phyloP scores from a whole-genome alignment of 768 basidiomycete genomes.

The Mycena rebaudengoi region DNA sequence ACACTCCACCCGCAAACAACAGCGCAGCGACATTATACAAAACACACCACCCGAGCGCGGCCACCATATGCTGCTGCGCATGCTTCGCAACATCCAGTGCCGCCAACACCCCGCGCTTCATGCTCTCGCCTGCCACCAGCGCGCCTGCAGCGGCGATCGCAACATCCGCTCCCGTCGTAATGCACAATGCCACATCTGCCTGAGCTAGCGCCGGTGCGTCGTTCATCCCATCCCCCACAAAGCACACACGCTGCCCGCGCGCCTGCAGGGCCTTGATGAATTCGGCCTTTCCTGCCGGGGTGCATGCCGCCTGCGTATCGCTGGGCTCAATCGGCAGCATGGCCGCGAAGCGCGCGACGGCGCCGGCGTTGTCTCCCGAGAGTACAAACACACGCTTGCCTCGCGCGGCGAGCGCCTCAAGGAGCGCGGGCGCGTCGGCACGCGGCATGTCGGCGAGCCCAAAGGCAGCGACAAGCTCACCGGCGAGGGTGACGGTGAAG shows the following conservation, averaged over 20 bases:
- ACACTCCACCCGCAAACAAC: constrained; percentile 59
- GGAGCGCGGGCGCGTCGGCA: constrained; percentile 46
- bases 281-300: constrained; percentile 56
- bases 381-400: constrained; percentile 55
- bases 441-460: constrained; percentile 56
- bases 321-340: constrained; percentile 47
- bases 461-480: constrained; percentile 41
- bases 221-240: constrained; percentile 63
- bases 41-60: constrained; percentile 47
- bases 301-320: constrained; percentile 49
- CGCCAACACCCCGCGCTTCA: constrained; percentile 45
- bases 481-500: constrained; percentile 47
- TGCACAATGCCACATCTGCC: constrained; percentile 57
- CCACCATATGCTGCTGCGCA: constrained; percentile 43
- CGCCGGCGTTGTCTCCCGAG: constrained; percentile 56
- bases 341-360: constrained; percentile 51
- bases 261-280: constrained; percentile 38
- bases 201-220: constrained; percentile 59
- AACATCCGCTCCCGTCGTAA: constrained; percentile 42
- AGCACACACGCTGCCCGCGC: constrained; percentile 42
- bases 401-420: constrained; percentile 42
- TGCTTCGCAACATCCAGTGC: constrained; percentile 47
- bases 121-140: constrained; percentile 47
- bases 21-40: constrained; percentile 57
- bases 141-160: constrained; percentile 56